A percentile compares a stretch with the other conserved stretches of the same genome.
These are phyloP conservation scores for Echinochloa phyllopogon DNA, from an alignment of 176 grass and related monocot genomes.

Conservation along the genomic window DNA sequence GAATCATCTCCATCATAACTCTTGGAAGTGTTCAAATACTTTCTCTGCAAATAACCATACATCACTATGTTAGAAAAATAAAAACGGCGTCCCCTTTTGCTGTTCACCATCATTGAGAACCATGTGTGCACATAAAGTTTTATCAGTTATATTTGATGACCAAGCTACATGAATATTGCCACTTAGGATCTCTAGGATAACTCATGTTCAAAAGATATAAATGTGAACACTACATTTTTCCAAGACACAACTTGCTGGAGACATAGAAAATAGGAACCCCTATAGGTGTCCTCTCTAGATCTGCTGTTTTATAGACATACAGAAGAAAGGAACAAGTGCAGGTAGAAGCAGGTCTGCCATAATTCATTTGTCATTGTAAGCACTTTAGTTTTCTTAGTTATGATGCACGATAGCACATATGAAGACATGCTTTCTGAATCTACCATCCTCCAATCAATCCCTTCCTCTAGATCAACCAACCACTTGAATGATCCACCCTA, in stretches of 20 bases:
- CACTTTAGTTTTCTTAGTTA: neutral
- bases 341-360: neutral
- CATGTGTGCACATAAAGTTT: neutral
- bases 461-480: neutral
- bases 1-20: conserved; percentile 48
- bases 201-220: neutral
- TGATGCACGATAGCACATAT: neutral
- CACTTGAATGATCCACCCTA: neutral
- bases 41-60: conserved; percentile 19
- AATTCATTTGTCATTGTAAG: neutral
- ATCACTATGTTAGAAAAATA: conserved; percentile 15
- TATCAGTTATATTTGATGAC: neutral
- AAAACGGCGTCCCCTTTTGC: neutral
- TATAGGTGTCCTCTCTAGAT: too few species aligned
- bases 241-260: neutral
- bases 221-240: neutral
- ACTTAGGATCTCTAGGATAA: neutral
- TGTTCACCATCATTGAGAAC: neutral
- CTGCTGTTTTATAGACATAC: neutral
- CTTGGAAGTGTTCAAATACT: neutral
- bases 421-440: conserved; percentile 5
- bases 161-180: neutral
- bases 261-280: neutral
- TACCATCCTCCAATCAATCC: conserved; percentile 3
- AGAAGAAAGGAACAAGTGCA: neutral